phyloP scores from a whole-genome alignment of 306 rosid genomes.

The Argentina anserina region DNA sequence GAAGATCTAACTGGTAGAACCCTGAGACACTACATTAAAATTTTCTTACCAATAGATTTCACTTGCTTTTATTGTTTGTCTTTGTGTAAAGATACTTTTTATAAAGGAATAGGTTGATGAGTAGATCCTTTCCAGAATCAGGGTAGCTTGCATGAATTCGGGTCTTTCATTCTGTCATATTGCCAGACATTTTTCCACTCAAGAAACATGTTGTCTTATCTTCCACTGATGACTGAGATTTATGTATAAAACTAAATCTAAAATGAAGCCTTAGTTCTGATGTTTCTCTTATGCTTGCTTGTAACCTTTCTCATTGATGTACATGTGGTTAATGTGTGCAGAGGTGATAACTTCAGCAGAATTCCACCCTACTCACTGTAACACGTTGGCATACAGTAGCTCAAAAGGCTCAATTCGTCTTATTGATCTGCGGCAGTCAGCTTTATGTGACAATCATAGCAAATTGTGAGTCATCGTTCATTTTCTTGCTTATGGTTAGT shows the following conservation, averaged over 20 bases:
- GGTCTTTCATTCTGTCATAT: conserved; percentile 5
- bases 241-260: neutral
- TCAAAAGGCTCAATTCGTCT: conserved; percentile 97
- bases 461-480: conserved; percentile 56
- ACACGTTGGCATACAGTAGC: conserved; percentile 92
- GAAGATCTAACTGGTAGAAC: conserved; percentile 92
- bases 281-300: neutral
- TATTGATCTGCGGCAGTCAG: conserved; percentile 94
- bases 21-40: conserved; percentile 9
- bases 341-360: conserved; percentile 99
- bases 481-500: conserved; percentile 12
- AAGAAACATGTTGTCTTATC: neutral
- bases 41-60: conserved; percentile 5
- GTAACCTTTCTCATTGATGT: neutral
- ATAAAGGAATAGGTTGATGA: neutral
- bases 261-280: neutral
- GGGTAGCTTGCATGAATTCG: neutral
- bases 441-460: conserved; percentile 91
- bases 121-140: neutral
- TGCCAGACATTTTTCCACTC: neutral
- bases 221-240: neutral
- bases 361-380: conserved; percentile 95
- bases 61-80: neutral
- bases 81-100: neutral
- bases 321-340: conserved; percentile 35